These are phyloP conservation scores for Solanum tarapatanum DNA, from an alignment of 257 asterid species.

Conservation along the genomic window DNA sequence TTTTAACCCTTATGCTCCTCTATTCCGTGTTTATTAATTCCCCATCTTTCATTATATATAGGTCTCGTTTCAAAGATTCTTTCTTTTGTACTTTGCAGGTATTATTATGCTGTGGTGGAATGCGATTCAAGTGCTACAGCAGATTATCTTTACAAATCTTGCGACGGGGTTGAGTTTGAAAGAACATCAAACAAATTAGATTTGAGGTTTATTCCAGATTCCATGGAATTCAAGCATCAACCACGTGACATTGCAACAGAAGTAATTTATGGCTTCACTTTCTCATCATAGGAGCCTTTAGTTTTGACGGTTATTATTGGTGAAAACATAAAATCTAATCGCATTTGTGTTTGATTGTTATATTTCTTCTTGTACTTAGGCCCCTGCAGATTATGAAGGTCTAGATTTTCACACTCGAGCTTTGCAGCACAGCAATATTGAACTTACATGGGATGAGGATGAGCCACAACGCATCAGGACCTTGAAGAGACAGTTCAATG, in stretches of 20 bases:
- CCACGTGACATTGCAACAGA: constrained; percentile 88
- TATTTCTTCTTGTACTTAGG: constrained; percentile 21
- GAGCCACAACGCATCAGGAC: constrained; percentile 71
- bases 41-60: background rate
- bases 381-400: constrained; percentile 75
- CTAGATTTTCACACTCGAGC: constrained; percentile 79
- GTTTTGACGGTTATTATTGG: background rate
- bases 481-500: constrained; percentile 52
- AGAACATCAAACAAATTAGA: constrained; percentile 83
- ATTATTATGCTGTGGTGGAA: constrained; percentile 82
- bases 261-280: constrained; percentile 26
- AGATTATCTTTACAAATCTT: constrained; percentile 64
- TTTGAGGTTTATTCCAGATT: constrained; percentile 89
- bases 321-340: background rate
- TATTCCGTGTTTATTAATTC: background rate
- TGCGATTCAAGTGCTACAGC: constrained; percentile 93
- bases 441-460: constrained; percentile 94
- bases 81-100: constrained; percentile 32
- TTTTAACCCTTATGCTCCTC: background rate
- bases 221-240: constrained; percentile 68
- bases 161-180: constrained; percentile 93
- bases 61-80: background rate
- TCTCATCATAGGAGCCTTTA: background rate
- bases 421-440: constrained; percentile 73
- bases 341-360: background rate